These are phyloP conservation scores for Solanum etuberosum DNA, from an alignment of 257 asterid species.

Conservation along the genomic window DNA sequence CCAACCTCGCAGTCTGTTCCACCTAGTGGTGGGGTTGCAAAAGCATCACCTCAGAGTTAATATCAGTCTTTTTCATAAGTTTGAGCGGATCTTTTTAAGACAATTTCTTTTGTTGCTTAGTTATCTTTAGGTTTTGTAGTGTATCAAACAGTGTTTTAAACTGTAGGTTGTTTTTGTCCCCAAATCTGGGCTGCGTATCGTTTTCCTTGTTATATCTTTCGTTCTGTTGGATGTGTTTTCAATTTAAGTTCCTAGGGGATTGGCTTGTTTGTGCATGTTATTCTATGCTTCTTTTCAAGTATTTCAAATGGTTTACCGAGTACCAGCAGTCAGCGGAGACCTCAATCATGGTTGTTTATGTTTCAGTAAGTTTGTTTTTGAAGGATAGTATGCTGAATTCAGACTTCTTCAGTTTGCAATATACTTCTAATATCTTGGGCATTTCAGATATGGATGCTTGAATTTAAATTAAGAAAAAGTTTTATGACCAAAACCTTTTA, in stretches of 20 bases:
- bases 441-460: background rate
- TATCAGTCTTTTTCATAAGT: background rate
- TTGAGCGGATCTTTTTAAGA: background rate
- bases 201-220: background rate
- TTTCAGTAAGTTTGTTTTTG: background rate
- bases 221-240: background rate
- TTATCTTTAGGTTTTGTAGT: background rate
- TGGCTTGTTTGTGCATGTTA: background rate
- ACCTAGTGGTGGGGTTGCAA: constrained; percentile 33
- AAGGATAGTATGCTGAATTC: background rate
- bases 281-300: background rate
- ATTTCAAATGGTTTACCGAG: background rate
- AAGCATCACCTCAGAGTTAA: constrained; percentile 47
- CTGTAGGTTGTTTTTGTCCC: background rate
- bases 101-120: background rate
- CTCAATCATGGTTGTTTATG: background rate
- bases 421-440: background rate
- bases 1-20: constrained; percentile 36
- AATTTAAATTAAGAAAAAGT: background rate
- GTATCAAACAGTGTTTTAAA: background rate
- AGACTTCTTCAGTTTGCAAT: background rate
- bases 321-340: background rate
- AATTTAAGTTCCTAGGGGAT: background rate
- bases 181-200: background rate
- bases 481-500: background rate